Evolutionary conservation across 805 yeast species (phyloP), one percentile per base, ranked within the genome.

Genomic region (Hanseniaspora meyeri): DNA sequence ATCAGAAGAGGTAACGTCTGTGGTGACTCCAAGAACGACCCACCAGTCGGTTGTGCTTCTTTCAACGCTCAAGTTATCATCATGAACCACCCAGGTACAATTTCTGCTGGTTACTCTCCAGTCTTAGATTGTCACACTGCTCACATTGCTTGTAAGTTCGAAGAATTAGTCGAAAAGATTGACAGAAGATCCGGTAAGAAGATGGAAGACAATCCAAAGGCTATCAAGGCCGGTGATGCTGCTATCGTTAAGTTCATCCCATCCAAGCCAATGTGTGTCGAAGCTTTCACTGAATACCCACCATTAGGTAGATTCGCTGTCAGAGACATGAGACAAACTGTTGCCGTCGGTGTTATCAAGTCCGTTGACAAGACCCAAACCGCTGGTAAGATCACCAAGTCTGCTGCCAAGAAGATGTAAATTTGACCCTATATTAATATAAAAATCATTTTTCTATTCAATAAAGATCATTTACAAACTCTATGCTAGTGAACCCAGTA

Each of bases 321-420:
- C 82, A 90, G 97, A 86, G 97, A 89, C 80, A 89, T 89, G 97
- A 87, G 97, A 86, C 96, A 89, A 80, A 90, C 97, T 70, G 97
- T 90, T 71, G 97, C 97, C 74, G 97, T 90, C 74, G 97, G 97
- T 87, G 96, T 90, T 73, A 86, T 91, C 86, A 91, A 91, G 84
- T 76, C 88, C 64, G 95, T 88, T 69, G 95, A 80, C 71, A 88
- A 88, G 85, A 84, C 81, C 77, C 47, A 45, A 40, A 77, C 76
- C 71, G 87, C 88, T 71, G 90, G 88, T 78, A 87, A 87, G 89
- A 93, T 87, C 70, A 87, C 95, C 89, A 87, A 87, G 88, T 87
- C 95, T 75, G 96, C 95, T 75, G 54, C 54, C 43, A 56, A 56
- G 54, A 56, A 56, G 46, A 29, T 61, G 56, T 57, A 66, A 66